phyloP scores from a whole-genome alignment of 805 yeast species.

The Barnettozyma californica region DNA sequence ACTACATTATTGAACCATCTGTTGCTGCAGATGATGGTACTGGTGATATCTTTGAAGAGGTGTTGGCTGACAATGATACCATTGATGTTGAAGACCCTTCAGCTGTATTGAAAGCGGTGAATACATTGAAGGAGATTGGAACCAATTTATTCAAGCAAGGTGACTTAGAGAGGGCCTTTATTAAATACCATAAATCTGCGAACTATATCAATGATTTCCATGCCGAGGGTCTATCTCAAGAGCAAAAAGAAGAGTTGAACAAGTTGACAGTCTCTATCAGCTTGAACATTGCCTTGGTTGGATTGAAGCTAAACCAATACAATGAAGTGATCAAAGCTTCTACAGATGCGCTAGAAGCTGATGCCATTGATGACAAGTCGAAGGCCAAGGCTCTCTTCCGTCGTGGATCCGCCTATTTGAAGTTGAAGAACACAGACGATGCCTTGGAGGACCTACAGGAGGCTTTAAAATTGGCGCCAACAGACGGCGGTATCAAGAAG shows the following conservation, averaged over 20 bases:
- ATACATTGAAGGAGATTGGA: slow-evolving; percentile 68
- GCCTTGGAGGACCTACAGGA: slow-evolving; percentile 62
- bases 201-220: slow-evolving; percentile 64
- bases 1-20: slow-evolving; percentile 42
- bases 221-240: slow-evolving; percentile 62
- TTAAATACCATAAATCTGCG: slow-evolving; percentile 70
- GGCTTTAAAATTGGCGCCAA: slow-evolving; percentile 61
- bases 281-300: slow-evolving; percentile 71
- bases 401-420: slow-evolving; percentile 69
- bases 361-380: slow-evolving; percentile 50
- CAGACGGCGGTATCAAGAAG: slow-evolving; percentile 64
- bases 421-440: slow-evolving; percentile 60
- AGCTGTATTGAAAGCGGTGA: slow-evolving; percentile 61
- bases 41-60: slow-evolving; percentile 79
- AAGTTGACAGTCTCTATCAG: slow-evolving; percentile 57
- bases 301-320: slow-evolving; percentile 56
- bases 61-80: slow-evolving; percentile 65
- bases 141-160: slow-evolving; percentile 68
- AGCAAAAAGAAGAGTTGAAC: slow-evolving; percentile 44
- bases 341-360: slow-evolving; percentile 59
- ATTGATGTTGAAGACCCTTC: slow-evolving; percentile 57
- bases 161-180: slow-evolving; percentile 48
- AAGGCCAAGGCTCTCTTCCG: slow-evolving; percentile 84
- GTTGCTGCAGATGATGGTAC: slow-evolving; percentile 63
- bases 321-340: slow-evolving; percentile 54